phyloP scores from a whole-genome alignment of 208 protist species.

The Phytomonas sp. region DNA sequence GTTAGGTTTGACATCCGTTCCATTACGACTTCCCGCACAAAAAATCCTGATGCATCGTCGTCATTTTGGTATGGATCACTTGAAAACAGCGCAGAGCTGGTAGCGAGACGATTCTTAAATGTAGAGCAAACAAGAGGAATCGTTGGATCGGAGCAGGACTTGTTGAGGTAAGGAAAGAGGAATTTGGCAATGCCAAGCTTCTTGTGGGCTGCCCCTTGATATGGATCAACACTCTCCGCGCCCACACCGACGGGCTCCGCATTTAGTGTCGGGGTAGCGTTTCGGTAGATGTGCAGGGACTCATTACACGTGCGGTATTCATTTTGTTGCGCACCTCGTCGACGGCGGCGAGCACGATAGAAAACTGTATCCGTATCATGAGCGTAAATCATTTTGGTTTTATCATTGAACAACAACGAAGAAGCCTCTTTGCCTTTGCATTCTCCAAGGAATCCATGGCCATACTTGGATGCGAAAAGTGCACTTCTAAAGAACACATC shows the following conservation, averaged over 20 bases:
- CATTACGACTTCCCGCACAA: no score
- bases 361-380: constrained; percentile 14
- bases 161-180: constrained; percentile 23
- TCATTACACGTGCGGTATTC: background rate
- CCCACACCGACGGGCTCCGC: constrained; percentile 10
- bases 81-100: no score
- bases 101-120: constrained; percentile 9
- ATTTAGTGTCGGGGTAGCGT: constrained; percentile 15
- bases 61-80: no score
- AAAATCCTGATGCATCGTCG: no score
- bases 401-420: constrained; percentile 42
- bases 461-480: constrained; percentile 41
- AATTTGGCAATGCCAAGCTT: constrained; percentile 38
- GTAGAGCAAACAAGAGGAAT: constrained; percentile 15
- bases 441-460: constrained; percentile 30
- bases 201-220: constrained; percentile 19
- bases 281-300: constrained; percentile 16
- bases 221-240: constrained; percentile 8
- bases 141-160: constrained; percentile 15
- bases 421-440: constrained; percentile 13
- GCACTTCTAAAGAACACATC: constrained; percentile 22
- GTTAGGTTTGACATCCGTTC: no score
- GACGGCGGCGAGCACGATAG: constrained; percentile 1
- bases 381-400: constrained; percentile 40
- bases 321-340: background rate